Evolutionary conservation across 805 yeast genomes (phyloP).

Genomic region (Nakazawaea ishiwadae): DNA sequence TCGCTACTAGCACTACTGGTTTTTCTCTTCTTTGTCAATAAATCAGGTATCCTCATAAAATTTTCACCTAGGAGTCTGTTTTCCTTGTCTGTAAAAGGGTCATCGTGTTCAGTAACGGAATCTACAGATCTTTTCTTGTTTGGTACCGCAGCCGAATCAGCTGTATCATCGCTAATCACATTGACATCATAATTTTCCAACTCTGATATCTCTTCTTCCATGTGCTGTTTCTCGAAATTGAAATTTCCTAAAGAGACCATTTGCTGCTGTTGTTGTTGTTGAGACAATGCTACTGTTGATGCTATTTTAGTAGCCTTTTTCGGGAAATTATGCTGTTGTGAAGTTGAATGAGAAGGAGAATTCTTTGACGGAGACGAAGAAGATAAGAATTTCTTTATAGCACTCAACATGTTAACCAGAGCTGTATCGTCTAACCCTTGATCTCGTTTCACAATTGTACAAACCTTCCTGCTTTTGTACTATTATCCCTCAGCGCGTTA

Average conservation of each 20-base stretch:
- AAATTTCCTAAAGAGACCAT: background rate
- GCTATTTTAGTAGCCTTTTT: too few relatives aligned
- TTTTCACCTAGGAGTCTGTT: slow-evolving; percentile 1
- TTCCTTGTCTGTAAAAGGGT: slow-evolving; percentile 14
- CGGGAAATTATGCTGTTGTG: too few relatives aligned
- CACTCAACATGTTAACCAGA: background rate
- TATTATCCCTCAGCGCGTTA: background rate
- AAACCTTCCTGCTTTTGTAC: too few relatives aligned
- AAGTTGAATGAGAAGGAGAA: background rate
- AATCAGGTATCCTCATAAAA: slow-evolving; percentile 8
- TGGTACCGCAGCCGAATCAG: background rate
- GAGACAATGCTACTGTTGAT: background rate
- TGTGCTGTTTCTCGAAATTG: background rate
- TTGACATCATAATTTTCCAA: background rate
- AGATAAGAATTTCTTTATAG: slow-evolving; percentile 1
- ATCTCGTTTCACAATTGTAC: too few relatives aligned
- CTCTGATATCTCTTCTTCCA: background rate
- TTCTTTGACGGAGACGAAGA: slow-evolving; percentile 4
- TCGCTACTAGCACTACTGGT: slow-evolving; percentile 11
- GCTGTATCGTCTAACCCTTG: too few relatives aligned
- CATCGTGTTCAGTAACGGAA: slow-evolving; percentile 4
- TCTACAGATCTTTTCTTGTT: slow-evolving; percentile 3
- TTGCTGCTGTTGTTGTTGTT: background rate
- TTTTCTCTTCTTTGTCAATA: slow-evolving; percentile 11
- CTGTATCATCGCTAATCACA: background rate